These are phyloP conservation scores for Albophoma yamanashiensis DNA, from an alignment of 2,329 filamentous ascomycete genomes.

Conservation along the genomic window DNA sequence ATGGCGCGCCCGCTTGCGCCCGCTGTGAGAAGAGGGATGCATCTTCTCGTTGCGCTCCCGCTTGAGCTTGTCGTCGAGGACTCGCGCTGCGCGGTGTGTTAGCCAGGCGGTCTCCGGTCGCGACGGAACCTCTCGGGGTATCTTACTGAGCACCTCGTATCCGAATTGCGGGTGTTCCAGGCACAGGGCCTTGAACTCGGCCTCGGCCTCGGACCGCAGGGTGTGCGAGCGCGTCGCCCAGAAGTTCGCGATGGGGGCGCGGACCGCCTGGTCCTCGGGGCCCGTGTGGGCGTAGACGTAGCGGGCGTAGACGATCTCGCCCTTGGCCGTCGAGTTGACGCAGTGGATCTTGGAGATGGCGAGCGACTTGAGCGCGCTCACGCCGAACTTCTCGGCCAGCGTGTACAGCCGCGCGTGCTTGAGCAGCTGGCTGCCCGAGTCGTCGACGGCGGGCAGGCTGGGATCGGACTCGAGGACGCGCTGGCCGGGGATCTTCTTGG, in stretches of 20 bases:
- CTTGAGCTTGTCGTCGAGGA: constrained; percentile 57
- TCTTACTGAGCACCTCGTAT: constrained; percentile 78
- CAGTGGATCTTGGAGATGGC: constrained; percentile 87
- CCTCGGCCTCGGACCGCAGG: constrained; percentile 74
- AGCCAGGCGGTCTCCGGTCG: constrained; percentile 6
- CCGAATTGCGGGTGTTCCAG: constrained; percentile 85
- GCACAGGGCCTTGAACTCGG: constrained; percentile 75
- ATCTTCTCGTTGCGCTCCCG: constrained; percentile 50
- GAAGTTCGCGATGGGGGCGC: constrained; percentile 78
- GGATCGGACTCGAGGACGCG: constrained; percentile 61
- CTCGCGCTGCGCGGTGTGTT: constrained; percentile 34
- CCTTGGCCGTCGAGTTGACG: constrained; percentile 75
- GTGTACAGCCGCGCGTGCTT: constrained; percentile 88
- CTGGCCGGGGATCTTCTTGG: constrained; percentile 51
- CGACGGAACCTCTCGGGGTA: neutral
- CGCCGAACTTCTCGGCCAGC: constrained; percentile 66
- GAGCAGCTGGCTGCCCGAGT: constrained; percentile 72
- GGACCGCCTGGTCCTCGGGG: constrained; percentile 59
- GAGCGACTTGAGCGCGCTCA: constrained; percentile 59
- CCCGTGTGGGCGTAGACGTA: constrained; percentile 77
- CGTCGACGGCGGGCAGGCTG: constrained; percentile 54
- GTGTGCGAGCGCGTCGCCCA: constrained; percentile 77
- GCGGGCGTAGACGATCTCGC: constrained; percentile 84
- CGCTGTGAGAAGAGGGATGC: constrained; percentile 37
- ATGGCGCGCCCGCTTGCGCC: constrained; percentile 46